Evolutionary conservation across 2,329 filamentous ascomycete genomes (phyloP), one percentile per base, ranked within the genome.

Genomic region (Fusarium citri): DNA sequence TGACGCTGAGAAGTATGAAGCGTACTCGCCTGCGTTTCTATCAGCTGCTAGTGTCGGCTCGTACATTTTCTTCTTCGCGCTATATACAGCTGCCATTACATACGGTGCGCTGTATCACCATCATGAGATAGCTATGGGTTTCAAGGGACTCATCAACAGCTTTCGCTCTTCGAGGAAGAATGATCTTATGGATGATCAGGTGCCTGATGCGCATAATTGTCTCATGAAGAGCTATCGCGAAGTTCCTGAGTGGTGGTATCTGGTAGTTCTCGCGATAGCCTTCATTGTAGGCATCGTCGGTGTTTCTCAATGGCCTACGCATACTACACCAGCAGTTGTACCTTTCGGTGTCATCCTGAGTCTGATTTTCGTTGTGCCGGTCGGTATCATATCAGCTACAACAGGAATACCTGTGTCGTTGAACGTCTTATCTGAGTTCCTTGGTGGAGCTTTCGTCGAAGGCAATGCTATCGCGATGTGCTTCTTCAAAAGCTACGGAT

Each of bases 241-340:
- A 69, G 81, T 83, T 1, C 82, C 83, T 0, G 82, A 85, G 48
- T 84, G 82, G 83, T 85, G 82, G 82, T 86, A 84, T 64, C 53
- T 80, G 16, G 59, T 77, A 10, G 69, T 74, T 8, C 75, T 80
- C 18, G 57, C 76, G 26, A 51, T 76, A 9, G 76, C 80, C 7
- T 66, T 81, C 26, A 70, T 74, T 15, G 55, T 80, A n/a, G 81
- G 80, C 45, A 76, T 81, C 41, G 72, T 75, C 2, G 78, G 75
- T 11, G 74, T 83, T 25, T 76, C 76, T 5, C 68, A 72, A n/a
- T 84, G 79, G 76, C 79, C 82, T 3, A 85, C 83, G 0, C 76
- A 83, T 57, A 84, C 83, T 30, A 72, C 78, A 31, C 71, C 81
- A 22, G 78, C 77, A 14, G 83, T 83, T 4, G 79, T 85, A 3